A percentile compares a stretch with the other conserved stretches of the same genome.
Conservation (phyloP, 805 yeast genomes). For the Kodamaea fukazawae region DNA sequence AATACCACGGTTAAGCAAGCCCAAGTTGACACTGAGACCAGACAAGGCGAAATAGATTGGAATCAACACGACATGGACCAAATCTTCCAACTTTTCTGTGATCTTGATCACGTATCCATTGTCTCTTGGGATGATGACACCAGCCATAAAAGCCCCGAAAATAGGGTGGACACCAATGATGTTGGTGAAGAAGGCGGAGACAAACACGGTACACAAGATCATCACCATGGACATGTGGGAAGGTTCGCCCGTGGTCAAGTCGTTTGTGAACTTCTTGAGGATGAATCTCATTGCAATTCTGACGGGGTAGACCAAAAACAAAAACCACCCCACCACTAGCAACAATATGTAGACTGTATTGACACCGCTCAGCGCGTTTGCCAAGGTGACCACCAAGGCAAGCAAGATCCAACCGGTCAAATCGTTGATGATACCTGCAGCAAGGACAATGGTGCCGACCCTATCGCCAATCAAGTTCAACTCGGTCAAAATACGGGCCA, state of each 20-base stretch:
- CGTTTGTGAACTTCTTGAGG: constrained; percentile 48
- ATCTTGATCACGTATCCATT: constrained; percentile 66
- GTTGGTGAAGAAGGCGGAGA: constrained; percentile 76
- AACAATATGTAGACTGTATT: constrained; percentile 67
- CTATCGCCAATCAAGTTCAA: constrained; percentile 66
- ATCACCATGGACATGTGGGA: constrained; percentile 58
- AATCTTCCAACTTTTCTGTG: constrained; percentile 74
- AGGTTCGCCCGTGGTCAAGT: constrained; percentile 57
- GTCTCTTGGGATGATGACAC: constrained; percentile 73
- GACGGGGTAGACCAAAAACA: constrained; percentile 57
- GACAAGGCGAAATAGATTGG: constrained; percentile 81
- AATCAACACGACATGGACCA: constrained; percentile 66
- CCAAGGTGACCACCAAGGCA: constrained; percentile 73
- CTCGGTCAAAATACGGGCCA: constrained; percentile 76
- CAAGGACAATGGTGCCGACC: constrained; percentile 68
- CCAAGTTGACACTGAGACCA: constrained; percentile 69
- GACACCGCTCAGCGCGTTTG: constrained; percentile 67
- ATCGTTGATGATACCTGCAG: constrained; percentile 82
- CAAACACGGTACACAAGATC: constrained; percentile 54
- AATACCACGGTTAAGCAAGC: constrained; percentile 57
- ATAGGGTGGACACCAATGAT: constrained; percentile 85
- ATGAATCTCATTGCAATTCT: constrained; percentile 46
- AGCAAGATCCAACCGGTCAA: constrained; percentile 77
- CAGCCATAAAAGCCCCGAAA: constrained; percentile 80
- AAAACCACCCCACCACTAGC: constrained; percentile 66